Evolutionary conservation across 768 basidiomycete genomes (phyloP).

Genomic region (Russula lepida): DNA sequence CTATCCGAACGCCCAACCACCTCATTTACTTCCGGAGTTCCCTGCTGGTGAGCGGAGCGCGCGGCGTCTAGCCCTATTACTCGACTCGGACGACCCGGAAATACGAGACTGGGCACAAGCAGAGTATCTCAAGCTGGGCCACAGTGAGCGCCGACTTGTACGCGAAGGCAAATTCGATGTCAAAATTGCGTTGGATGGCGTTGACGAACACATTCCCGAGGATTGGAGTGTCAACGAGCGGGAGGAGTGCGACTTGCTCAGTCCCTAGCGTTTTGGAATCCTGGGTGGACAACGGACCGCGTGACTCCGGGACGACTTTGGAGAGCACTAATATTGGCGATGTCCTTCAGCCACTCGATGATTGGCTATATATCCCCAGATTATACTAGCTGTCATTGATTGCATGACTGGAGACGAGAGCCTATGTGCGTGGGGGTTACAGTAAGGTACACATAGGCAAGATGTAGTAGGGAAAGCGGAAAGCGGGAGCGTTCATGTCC

Average conservation of each 20-base stretch:
- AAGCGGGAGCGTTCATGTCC: too few relatives aligned
- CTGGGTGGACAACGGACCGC: background rate
- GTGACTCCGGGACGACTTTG: background rate
- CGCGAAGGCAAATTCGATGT: conserved; percentile 20
- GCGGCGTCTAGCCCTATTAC: conserved; percentile 16
- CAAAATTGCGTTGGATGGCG: conserved; percentile 5
- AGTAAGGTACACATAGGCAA: too few relatives aligned
- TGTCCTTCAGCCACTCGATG: background rate
- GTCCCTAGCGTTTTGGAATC: conserved; percentile 3
- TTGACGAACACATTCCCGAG: conserved; percentile 1
- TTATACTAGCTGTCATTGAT: too few relatives aligned
- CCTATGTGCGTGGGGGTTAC: too few relatives aligned
- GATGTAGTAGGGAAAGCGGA: too few relatives aligned
- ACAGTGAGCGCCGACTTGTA: conserved; percentile 13
- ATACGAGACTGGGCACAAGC: conserved; percentile 20
- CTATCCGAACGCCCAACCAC: background rate
- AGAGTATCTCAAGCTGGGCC: conserved; percentile 21
- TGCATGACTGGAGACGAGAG: too few relatives aligned
- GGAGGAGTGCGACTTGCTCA: conserved; percentile 8
- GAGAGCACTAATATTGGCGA: background rate
- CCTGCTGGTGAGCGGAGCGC: conserved; percentile 14
- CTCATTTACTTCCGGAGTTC: conserved; percentile 15
- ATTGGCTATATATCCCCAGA: too few relatives aligned
- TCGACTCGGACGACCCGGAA: conserved; percentile 20
- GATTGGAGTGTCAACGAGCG: conserved; percentile 14